These are phyloP conservation scores for Neurospora crassa DNA, from an alignment of 2,329 filamentous ascomycete genomes.

Conservation along the genomic window DNA sequence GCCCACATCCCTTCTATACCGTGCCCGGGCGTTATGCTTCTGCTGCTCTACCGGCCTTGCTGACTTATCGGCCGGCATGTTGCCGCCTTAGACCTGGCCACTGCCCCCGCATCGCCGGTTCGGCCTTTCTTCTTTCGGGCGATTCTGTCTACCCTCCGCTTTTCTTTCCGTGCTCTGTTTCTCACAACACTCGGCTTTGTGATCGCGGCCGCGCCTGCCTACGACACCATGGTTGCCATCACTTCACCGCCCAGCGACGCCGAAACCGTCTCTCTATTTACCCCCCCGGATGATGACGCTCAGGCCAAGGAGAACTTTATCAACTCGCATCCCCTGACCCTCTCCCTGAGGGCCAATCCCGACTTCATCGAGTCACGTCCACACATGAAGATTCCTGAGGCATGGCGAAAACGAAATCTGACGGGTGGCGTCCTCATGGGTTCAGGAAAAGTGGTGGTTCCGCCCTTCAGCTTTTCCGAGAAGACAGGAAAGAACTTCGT, in stretches of 20 bases:
- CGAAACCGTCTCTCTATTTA: constrained; percentile 62
- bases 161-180: constrained; percentile 36
- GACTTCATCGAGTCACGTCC: constrained; percentile 69
- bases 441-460: constrained; percentile 66
- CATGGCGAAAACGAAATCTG: constrained; percentile 63
- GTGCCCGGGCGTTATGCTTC: background rate
- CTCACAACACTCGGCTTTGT: constrained; percentile 43
- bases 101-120: constrained; percentile 5
- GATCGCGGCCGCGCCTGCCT: constrained; percentile 45
- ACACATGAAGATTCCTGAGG: constrained; percentile 72
- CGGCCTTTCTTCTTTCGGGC: constrained; percentile 33
- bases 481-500: constrained; percentile 59
- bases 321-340: constrained; percentile 62
- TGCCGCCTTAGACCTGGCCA: constrained; percentile 9
- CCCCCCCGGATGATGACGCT: constrained; percentile 42
- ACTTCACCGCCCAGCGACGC: constrained; percentile 47
- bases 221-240: constrained; percentile 37
- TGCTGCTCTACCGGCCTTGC: background rate
- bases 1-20: background rate
- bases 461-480: constrained; percentile 70
- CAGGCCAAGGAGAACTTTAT: constrained; percentile 63
- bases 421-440: constrained; percentile 74
- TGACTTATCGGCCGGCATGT: background rate
- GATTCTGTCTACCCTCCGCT: constrained; percentile 25
- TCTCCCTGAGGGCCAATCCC: constrained; percentile 55